Percentiles rank a stretch among this genome's conserved stretches.
These are phyloP conservation scores for Coemansia aciculifera DNA, from an alignment of 192 early-diverging fungal genomes.

Conservation along the genomic window DNA sequence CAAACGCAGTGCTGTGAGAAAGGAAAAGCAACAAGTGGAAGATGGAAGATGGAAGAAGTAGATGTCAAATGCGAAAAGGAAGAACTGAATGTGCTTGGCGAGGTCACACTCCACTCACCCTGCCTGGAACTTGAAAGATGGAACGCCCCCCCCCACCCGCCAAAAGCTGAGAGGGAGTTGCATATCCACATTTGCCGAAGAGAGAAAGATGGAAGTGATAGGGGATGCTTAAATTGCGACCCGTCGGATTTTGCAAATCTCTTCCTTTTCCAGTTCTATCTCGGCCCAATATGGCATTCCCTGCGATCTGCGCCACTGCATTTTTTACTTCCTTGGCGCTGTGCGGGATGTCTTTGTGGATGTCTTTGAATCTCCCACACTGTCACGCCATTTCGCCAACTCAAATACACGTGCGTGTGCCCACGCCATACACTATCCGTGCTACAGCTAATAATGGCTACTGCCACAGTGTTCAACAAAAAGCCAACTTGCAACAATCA, in stretches of 20 bases:
- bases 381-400: too few relatives aligned
- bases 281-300: not conserved
- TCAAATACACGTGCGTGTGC: too few relatives aligned
- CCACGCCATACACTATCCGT: not conserved
- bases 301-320: not conserved
- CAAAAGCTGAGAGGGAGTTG: too few relatives aligned
- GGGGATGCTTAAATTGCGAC: not conserved
- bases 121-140: not conserved
- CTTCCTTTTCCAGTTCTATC: not conserved
- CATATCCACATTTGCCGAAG: not conserved
- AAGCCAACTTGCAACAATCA: too few relatives aligned
- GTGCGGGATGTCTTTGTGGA: not conserved
- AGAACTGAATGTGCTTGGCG: not conserved
- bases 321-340: not conserved
- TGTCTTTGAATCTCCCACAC: not conserved
- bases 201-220: slow-evolving; percentile 6
- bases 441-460: not conserved
- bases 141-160: not conserved
- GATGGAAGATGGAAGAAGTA: slow-evolving; percentile 15
- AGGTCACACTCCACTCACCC: not conserved
- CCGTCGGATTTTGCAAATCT: not conserved
- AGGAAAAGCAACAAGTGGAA: slow-evolving; percentile 8
- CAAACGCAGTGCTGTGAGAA: too few relatives aligned
- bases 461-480: not conserved
- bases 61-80: not conserved